Evolutionary conservation across 2,329 filamentous ascomycete species (phyloP).

Genomic region (Epichloe baconii): DNA sequence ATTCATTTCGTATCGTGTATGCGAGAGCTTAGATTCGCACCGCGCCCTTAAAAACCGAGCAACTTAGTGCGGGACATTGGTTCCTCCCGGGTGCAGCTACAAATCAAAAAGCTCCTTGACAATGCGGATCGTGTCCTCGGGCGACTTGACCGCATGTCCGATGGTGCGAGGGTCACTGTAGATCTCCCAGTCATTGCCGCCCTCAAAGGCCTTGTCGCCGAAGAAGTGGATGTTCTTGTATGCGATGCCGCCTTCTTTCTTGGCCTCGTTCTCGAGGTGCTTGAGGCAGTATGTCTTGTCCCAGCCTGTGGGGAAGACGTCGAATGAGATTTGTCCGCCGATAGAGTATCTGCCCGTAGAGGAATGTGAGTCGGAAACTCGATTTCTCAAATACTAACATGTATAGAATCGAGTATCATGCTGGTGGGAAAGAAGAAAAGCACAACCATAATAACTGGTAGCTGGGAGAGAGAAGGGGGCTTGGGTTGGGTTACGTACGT

Average conservation of each 20-base stretch:
- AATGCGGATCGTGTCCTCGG: constrained; percentile 69
- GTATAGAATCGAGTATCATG: neutral
- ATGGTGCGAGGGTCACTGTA: constrained; percentile 69
- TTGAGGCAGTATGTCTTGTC: constrained; percentile 96
- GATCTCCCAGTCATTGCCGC: constrained; percentile 95
- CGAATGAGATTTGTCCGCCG: constrained; percentile 95
- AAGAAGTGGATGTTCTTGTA: constrained; percentile 96
- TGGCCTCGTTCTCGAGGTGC: constrained; percentile 72
- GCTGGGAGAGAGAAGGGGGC: too few relatives aligned
- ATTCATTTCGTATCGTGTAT: too few relatives aligned
- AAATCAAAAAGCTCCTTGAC: constrained; percentile 71
- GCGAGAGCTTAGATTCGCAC: too few relatives aligned
- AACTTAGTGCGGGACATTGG: too few relatives aligned
- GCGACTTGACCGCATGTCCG: constrained; percentile 70
- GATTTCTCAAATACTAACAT: neutral
- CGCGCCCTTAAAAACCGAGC: too few relatives aligned
- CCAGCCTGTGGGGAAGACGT: constrained; percentile 94
- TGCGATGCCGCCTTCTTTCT: constrained; percentile 53
- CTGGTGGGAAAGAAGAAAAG: neutral
- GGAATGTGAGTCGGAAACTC: too few relatives aligned
- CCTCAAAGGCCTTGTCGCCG: constrained; percentile 83
- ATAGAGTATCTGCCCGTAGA: constrained; percentile 60
- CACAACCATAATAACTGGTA: neutral
- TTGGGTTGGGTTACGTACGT: constrained; percentile 37
- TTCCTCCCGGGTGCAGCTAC: constrained; percentile 17